These are phyloP conservation scores for Candida neerlandica DNA, from an alignment of 1,139 yeast species.

Conservation along the genomic window DNA sequence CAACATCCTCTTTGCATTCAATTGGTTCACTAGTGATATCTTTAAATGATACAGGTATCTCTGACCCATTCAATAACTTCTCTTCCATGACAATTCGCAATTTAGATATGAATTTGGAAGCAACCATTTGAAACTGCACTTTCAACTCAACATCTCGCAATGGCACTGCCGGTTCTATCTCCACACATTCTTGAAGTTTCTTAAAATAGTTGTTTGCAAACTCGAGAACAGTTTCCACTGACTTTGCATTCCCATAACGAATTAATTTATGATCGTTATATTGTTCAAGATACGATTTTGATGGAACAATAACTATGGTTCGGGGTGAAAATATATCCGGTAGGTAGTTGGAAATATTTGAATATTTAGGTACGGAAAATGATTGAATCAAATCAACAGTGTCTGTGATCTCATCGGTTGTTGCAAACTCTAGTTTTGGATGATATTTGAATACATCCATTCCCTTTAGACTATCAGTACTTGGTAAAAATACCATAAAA, in stretches of 20 bases:
- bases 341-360: background rate
- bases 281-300: slow-evolving; percentile 1
- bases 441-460: background rate
- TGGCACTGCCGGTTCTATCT: background rate
- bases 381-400: background rate
- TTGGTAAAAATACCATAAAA: slow-evolving; percentile 6
- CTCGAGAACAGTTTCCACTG: slow-evolving; percentile 4
- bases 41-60: background rate
- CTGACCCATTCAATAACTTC: background rate
- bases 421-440: background rate
- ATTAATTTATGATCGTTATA: slow-evolving; percentile 1
- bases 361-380: background rate
- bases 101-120: background rate
- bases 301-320: slow-evolving; percentile 6
- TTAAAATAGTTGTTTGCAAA: slow-evolving; percentile 1
- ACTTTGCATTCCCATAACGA: slow-evolving; percentile 8
- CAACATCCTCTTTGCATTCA: background rate
- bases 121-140: background rate
- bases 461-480: background rate
- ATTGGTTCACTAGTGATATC: background rate
- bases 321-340: background rate
- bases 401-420: background rate
- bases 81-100: background rate
- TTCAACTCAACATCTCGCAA: background rate
- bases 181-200: slow-evolving; percentile 4